Evolutionary conservation across 495 filamentous ascomycete species (phyloP), one percentile per base, ranked within the genome.

Genomic region (Physcia stellaris): DNA sequence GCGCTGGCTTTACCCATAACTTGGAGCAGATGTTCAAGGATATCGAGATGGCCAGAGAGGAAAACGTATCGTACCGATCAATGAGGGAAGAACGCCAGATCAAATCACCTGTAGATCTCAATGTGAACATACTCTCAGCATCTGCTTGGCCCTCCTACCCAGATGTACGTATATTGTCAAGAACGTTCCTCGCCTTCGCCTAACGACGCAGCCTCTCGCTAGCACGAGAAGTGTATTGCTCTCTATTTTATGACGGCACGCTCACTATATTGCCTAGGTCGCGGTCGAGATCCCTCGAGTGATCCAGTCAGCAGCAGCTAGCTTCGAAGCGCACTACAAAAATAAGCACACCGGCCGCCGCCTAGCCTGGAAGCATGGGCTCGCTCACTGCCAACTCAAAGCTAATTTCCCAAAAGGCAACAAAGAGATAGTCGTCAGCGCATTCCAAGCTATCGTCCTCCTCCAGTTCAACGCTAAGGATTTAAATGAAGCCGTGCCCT

Each of bases 21-120:
- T 68, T 99, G 2, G 90, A 99, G 57, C 81, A 85, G 24, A 99
- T 99, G 90, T 96, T 99, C 65, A 94, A 93, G 52, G 90, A 99
- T 50, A 83, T 95, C 57, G 87, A 94, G 44, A 67, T 95, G 37
- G 80, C 79, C 10, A 73, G 76, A 24, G 87, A 94, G 41, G 85
- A 92, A 50, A 86, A 94, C 68, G 41, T 56, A 4, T 76, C 79
- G 0, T 95, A 86, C 62, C 86, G 74, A 42, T 61, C 66, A 18
- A 55, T 66, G 13, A 55, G 67, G 35, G 63, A 64, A 24, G 62
- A 67, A 35, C 62, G 66, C 12, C 62, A 62, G 27, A 50, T 64
- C 24, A 67, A 62, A 26, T 56, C 64, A 23, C 53, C 61, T n/a
- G 47, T 94, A 17, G 88, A 94, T 55, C 69, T 96, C 24, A 78